Conservation (phyloP, 495 filamentous ascomycete genomes). For the Hyaloscypha variabilis region DNA sequence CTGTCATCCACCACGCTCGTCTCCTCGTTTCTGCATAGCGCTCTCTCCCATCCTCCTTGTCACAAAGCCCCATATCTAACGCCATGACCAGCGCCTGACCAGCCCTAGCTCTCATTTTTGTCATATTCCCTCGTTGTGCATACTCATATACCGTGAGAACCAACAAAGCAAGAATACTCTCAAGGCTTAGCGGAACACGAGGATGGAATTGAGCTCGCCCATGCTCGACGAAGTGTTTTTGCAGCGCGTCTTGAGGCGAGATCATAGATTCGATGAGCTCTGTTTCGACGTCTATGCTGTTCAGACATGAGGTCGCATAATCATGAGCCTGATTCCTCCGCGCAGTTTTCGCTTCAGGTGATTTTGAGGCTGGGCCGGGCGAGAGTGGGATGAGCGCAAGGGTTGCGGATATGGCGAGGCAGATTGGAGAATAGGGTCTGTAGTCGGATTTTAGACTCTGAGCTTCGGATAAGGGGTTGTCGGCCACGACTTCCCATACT, state of each 20-base stretch:
- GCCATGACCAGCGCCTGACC: conserved; percentile 58
- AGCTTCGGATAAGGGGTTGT: no score
- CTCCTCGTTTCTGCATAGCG: conserved; percentile 54
- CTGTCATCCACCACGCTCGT: conserved; percentile 67
- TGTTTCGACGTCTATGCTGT: conserved; percentile 57
- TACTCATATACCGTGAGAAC: conserved; percentile 64
- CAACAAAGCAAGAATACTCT: conserved; percentile 57
- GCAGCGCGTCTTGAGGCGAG: conserved; percentile 54
- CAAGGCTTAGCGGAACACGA: conserved; percentile 52
- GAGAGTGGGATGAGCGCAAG: conserved; percentile 58
- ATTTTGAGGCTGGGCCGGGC: conserved; percentile 48
- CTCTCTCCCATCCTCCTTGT: conserved; percentile 47
- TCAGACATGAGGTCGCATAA: conserved; percentile 55
- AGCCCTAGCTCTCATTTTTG: conserved; percentile 62
- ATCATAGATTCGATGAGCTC: conserved; percentile 57
- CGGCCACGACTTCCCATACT: conserved; percentile 8
- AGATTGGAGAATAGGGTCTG: not conserved
- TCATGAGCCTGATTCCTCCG: conserved; percentile 57
- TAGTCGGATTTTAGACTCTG: no score
- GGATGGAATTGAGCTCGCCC: conserved; percentile 54
- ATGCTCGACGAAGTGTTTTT: conserved; percentile 43
- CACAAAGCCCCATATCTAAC: conserved; percentile 54
- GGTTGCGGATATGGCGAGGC: conserved; percentile 55
- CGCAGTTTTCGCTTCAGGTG: conserved; percentile 46
- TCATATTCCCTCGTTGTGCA: conserved; percentile 60